Base-by-base conservation (phyloP, 2,329 filamentous ascomycete genomes). In the Alternaria ventricosa region DNA sequence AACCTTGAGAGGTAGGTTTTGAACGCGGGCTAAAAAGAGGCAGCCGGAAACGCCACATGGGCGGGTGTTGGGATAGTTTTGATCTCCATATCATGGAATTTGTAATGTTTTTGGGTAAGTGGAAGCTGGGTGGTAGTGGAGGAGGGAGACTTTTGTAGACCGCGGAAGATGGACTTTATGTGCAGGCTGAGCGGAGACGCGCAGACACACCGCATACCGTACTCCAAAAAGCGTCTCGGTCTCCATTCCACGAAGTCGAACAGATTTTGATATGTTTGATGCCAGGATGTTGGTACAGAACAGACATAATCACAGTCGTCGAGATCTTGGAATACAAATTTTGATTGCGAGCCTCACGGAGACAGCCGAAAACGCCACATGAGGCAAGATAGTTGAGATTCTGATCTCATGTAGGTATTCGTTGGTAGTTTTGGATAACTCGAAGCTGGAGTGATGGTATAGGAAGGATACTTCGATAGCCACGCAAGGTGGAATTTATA, bases 201-300 rank as follows among this genome's bases (percentile, higher is more conserved):
- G 15, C 13, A n/a, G 33, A 36, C 15, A 2, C 8, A n/a, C 33
- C 15, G 15, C 4, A n/a, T n/a, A 5, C 3, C 4, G 0, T 0
- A 5, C 7, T n/a, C 4, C 7, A 9, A 8, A 36, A n/a, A 8
- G 15, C 15, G 15, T 36, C 3, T 36, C 0, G 15, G 15, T 36
- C 15, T n/a, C 7, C 33, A 36, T 30, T 30, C 28, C 5, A 13
- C 28, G 5, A 3, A 30, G 12, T 13, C 5, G 28, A 30, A 30
- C 4, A 30, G 12, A 4, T 36, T 36, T 36, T 15, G 13, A 15
- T 2, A 36, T 36, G 13, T 36, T n/a, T 36, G 13, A 36, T 5
- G 7, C 1, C 4, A 36, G 13, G 15, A 36, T n/a, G 13, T 36
- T 3, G 33, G 33, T 3, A 36, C 33, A 36, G 8, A 36, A n/a